Conservation (phyloP, 352 stramenopile species). For the Elongisporangium prolatum region DNA sequence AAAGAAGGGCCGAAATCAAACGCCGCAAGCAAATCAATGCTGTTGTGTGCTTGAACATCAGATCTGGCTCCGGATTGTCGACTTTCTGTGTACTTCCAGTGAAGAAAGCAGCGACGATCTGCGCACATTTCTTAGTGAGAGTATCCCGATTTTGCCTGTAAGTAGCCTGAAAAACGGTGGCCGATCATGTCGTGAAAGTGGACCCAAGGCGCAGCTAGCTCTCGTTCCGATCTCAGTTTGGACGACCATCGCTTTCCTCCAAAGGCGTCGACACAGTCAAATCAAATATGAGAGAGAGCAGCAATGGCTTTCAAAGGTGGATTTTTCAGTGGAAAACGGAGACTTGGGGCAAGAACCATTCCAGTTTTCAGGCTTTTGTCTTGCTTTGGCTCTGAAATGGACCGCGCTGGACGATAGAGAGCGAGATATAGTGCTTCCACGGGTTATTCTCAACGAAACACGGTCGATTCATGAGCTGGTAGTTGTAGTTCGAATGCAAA, state of each 20-base stretch:
- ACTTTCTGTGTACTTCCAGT: background rate
- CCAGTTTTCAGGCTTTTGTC: background rate
- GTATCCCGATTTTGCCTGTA: background rate
- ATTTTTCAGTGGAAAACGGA: conserved; percentile 3
- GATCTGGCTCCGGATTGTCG: background rate
- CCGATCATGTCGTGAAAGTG: background rate
- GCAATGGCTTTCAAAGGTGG: conserved; percentile 9
- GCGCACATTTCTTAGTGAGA: background rate
- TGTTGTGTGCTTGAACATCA: background rate
- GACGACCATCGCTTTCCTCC: conserved; percentile 15
- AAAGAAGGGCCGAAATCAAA: background rate
- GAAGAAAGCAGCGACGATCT: background rate
- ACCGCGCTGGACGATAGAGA: background rate
- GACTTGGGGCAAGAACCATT: background rate
- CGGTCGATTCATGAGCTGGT: conserved; percentile 13
- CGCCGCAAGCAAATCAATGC: background rate
- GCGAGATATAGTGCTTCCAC: background rate
- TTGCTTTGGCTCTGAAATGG: conserved; percentile 5
- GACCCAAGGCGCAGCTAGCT: conserved; percentile 2
- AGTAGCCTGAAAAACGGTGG: background rate
- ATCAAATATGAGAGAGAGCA: background rate
- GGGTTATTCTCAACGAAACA: conserved; percentile 7
- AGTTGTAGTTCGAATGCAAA: conserved; percentile 6
- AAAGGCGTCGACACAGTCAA: background rate
- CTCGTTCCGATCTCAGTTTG: conserved; percentile 14